Base-by-base conservation (phyloP, 306 rosid genomes). In the Glycine latifolia region DNA sequence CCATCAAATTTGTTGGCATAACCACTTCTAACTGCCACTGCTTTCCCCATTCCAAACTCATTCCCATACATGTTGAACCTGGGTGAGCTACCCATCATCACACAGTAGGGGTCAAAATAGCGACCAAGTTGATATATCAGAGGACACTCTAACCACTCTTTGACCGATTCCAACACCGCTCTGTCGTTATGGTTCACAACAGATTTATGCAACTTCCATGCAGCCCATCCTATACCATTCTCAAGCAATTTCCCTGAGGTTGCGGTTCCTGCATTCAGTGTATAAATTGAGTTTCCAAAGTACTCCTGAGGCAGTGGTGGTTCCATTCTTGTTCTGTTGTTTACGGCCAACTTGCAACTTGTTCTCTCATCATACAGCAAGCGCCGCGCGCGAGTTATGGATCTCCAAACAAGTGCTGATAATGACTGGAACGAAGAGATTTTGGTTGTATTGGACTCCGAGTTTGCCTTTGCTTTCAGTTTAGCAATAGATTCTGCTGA, bases 21-120 rank as follows among this genome's bases (percentile, higher is more conserved):
- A 0, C 97, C 93, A 71, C 91, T 87, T 3, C 83, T 79, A 41
- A 84, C 73, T 2, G 84, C 84, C 80, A 89, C 26, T 0, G 91
- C 90, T 77, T 88, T 90, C 3, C 93, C 97, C 92, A 89, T 86
- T 55, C 97, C 95, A 60, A 92, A 90, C 37, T 90, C 90, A 39
- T 69, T 85, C 11, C 90, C 90, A 46, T 86, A 90, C 86, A 80
- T 71, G 14, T 84, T 73, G 62, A 90, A 90, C 50, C 89, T 82
- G 0, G 93, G 92, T 4, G 91, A 85, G 52, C 92, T 89, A 4
- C 86, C 77, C 81, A 89, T 82, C 81, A 82, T 10, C 71, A 92
- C 88, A 33, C 61, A 15, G 17, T 5, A 14, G 0, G 77, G 85
- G 7, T 85, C 89, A 26, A 81, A 76, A 0, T 0, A 0, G 35